Conservation (phyloP, 75 land plant species). For the Picea glauca region DNA sequence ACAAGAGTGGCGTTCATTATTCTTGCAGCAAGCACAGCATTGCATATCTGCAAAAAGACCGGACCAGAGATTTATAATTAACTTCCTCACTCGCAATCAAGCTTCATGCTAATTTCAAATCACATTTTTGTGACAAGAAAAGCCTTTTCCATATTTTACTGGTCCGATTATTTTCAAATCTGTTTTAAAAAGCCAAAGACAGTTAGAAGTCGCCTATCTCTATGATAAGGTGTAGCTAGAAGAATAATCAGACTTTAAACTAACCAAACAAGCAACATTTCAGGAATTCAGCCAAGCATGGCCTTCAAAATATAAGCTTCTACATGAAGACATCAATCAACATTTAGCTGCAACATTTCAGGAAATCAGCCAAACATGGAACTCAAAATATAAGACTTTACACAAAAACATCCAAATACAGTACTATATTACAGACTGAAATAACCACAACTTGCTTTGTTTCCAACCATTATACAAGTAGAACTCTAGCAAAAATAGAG, state of each 20-base stretch:
- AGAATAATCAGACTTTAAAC: neutral
- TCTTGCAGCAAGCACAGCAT: constrained; percentile 97
- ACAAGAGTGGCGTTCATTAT: constrained; percentile 97
- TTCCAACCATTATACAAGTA: neutral
- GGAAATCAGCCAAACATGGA: too few relatives aligned
- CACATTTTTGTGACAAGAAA: neutral
- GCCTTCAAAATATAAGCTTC: neutral
- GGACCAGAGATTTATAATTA: neutral
- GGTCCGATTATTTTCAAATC: neutral
- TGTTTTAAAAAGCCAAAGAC: neutral
- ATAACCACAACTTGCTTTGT: too few relatives aligned
- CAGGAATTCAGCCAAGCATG: neutral
- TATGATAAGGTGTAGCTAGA: neutral
- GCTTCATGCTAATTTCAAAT: neutral
- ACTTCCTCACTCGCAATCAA: neutral
- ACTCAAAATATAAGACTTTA: neutral
- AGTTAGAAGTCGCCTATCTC: neutral
- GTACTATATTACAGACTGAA: neutral
- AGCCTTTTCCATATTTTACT: neutral
- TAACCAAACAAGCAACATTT: neutral
- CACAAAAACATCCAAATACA: neutral
- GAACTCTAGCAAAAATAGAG: neutral
- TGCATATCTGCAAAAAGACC: constrained; percentile 69
- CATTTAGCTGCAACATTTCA: too few relatives aligned
- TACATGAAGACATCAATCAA: neutral